These are phyloP conservation scores for Daldinia sp. DNA, from an alignment of 2,329 filamentous ascomycete genomes.

Conservation along the genomic window DNA sequence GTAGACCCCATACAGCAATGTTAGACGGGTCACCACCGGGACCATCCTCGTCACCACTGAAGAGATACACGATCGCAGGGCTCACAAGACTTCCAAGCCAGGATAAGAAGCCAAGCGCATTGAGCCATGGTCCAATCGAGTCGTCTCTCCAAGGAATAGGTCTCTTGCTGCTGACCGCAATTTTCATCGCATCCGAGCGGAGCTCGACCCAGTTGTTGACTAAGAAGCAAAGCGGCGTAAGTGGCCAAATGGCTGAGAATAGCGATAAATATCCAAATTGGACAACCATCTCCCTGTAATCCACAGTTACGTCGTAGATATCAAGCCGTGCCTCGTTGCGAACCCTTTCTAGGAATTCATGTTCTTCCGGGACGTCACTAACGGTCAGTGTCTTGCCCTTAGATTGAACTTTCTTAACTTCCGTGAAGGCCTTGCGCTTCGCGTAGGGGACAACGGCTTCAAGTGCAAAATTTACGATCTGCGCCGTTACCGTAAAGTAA, in stretches of 20 bases:
- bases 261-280: conserved; percentile 85
- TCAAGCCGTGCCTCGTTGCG: conserved; percentile 83
- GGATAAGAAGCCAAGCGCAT: conserved; percentile 85
- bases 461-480: conserved; percentile 85
- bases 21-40: conserved; percentile 71
- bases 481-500: conserved; percentile 93
- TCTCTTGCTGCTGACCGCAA: conserved; percentile 86
- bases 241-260: conserved; percentile 93
- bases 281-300: conserved; percentile 93
- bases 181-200: conserved; percentile 92
- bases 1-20: conserved; percentile 80
- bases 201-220: conserved; percentile 97
- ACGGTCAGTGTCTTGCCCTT: conserved; percentile 56
- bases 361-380: conserved; percentile 79
- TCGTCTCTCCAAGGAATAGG: conserved; percentile 91
- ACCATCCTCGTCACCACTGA: conserved; percentile 73
- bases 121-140: conserved; percentile 92
- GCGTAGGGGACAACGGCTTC: conserved; percentile 86
- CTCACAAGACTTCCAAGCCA: conserved; percentile 93
- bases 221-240: conserved; percentile 88
- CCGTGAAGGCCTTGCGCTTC: conserved; percentile 79
- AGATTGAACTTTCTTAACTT: conserved; percentile 78
- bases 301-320: conserved; percentile 86
- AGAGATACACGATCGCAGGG: conserved; percentile 88
- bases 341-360: conserved; percentile 80